phyloP scores from a whole-genome alignment of 1,284 basidiomycete species.

The Ustilago trichophora region DNA sequence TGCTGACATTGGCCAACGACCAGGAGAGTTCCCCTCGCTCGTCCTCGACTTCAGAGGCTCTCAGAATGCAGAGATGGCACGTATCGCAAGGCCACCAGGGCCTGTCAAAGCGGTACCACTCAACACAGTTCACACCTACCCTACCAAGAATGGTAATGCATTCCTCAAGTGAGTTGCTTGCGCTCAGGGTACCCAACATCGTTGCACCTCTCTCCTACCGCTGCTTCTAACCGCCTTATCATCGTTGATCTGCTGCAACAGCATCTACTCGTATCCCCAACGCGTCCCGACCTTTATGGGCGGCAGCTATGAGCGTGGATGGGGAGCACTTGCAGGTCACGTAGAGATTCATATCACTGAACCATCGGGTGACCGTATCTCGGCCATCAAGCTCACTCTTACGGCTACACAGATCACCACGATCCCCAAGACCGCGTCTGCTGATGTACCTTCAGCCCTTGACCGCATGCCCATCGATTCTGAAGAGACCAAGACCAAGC shows the following conservation, averaged over 20 bases:
- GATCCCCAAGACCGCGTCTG: constrained; percentile 29
- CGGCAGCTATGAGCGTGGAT: constrained; percentile 48
- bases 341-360: constrained; percentile 37
- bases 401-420: constrained; percentile 31
- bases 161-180: constrained; percentile 18
- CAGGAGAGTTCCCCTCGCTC: background rate
- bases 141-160: constrained; percentile 32
- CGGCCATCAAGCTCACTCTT: constrained; percentile 48
- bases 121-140: constrained; percentile 34
- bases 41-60: background rate
- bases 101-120: constrained; percentile 12
- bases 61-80: constrained; percentile 22
- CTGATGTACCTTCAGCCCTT: constrained; percentile 26
- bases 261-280: constrained; percentile 50
- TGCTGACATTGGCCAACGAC: too few species aligned
- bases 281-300: constrained; percentile 59
- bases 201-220: background rate
- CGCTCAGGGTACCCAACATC: background rate
- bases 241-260: background rate
- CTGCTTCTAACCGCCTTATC: background rate
- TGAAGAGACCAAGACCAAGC: constrained; percentile 39
- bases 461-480: constrained; percentile 18
- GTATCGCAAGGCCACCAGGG: constrained; percentile 6
- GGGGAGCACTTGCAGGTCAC: constrained; percentile 48
- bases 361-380: constrained; percentile 33